Evolutionary conservation across 345 rosid genomes (phyloP), one percentile per base, ranked within the genome.

Genomic region (Diplotaxis tenuifolia): DNA sequence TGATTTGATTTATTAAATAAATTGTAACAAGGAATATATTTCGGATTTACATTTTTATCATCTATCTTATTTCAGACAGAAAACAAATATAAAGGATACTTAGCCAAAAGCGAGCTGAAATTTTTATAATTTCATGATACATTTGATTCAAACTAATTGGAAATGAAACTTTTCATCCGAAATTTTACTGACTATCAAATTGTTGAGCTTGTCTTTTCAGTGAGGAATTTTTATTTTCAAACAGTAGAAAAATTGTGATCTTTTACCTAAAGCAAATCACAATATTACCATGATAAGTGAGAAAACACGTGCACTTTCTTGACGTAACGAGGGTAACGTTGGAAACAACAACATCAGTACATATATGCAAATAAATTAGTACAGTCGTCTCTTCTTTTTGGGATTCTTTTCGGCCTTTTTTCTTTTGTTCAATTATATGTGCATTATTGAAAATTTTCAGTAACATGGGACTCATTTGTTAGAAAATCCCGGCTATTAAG

Each of bases 291-390:
- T 61, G 22, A 9, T 54, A 52, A 28, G 19, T 53, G 31, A 23
- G 63, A 52, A 20, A 14, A 42, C 69, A 52, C 69, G 36, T 75
- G 64, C 73, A 68, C 1, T 3, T 25, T 75, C 49, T 32, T 61
- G 45, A 60, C 31, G 32, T 32, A 34, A 9, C 14, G 40, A 68
- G 73, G 68, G 72, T 67, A 74, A 49, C 53, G 9, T 67, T 36
- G 78, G 78, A 56, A 73, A 29, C 59, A 57, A 21, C 59, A 21
- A n/a, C 56, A 67, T 60, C 65, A 58, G 36, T 58, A 28, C 62
- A 15, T 15, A 28, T 58, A 28, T 29, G 12, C 34, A 66, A 4
- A 74, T 66, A 31, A 52, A 40, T 65, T 20, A 57, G 72, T 49
- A 66, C 65, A 7, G 20, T 58, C 62, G 31, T 59, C 62, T 34